Evolutionary conservation across 2,329 filamentous ascomycete genomes (phyloP).

Genomic region (Sporothrix luriei): DNA sequence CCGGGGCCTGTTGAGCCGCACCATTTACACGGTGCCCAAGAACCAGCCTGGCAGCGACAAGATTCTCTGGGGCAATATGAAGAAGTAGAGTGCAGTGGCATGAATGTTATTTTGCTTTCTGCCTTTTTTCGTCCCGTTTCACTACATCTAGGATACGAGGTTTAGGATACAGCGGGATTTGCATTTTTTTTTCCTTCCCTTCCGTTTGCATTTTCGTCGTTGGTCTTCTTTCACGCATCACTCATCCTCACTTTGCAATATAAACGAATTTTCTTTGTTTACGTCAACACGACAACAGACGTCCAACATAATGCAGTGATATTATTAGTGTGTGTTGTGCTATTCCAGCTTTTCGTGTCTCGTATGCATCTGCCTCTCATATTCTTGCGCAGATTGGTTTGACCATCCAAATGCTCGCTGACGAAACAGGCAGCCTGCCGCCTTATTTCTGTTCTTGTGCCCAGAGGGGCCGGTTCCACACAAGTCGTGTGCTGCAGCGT

Average conservation of each 20-base stretch:
- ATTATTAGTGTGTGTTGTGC: neutral
- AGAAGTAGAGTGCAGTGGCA: neutral
- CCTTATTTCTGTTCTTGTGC: neutral
- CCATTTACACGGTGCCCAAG: conserved; percentile 45
- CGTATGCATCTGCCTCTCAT: neutral
- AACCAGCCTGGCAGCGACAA: conserved; percentile 20
- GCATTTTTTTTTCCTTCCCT: neutral
- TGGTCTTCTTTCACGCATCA: neutral
- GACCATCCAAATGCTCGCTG: neutral
- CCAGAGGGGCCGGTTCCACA: no score
- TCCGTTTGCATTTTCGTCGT: neutral
- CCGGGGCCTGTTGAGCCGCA: conserved; percentile 55
- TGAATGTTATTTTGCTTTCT: neutral
- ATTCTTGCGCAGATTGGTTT: neutral
- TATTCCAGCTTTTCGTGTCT: neutral
- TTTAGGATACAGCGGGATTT: conserved; percentile 19
- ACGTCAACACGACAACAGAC: neutral
- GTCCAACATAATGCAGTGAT: neutral
- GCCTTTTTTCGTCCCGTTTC: neutral
- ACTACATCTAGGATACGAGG: neutral
- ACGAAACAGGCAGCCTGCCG: conserved; percentile 25
- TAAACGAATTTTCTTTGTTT: neutral
- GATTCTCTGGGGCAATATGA: conserved; percentile 34
- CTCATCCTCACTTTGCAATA: conserved; percentile 4
- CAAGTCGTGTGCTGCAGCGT: no score